Conservation (phyloP, 2,329 filamentous ascomycete genomes). For the Colletotrichum plurivorum region DNA sequence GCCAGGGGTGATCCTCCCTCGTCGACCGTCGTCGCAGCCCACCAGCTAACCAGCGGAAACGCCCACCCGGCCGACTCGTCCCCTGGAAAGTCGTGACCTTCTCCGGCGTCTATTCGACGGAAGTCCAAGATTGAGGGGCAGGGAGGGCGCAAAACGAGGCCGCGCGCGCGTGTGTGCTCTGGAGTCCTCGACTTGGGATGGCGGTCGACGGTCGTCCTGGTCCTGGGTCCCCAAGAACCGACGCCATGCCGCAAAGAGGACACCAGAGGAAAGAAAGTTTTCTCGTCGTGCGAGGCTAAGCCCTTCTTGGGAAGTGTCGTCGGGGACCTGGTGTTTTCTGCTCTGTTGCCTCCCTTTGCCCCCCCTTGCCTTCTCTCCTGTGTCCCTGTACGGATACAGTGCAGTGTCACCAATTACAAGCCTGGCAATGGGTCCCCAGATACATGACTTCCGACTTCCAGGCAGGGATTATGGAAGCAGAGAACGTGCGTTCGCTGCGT, state of each 20-base stretch:
- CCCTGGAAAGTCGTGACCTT: slow-evolving; percentile 5
- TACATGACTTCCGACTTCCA: slow-evolving; percentile 26
- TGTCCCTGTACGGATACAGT: not conserved
- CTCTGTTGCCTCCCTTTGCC: slow-evolving; percentile 7
- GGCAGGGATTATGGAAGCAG: slow-evolving; percentile 36
- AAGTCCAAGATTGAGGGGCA: not conserved
- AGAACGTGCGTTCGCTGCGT: slow-evolving; percentile 27
- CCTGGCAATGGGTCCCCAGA: slow-evolving; percentile 2
- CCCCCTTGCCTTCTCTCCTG: not conserved
- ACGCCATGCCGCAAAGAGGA: slow-evolving; percentile 18
- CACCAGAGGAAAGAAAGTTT: slow-evolving; percentile 32
- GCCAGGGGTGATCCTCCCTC: slow-evolving; percentile 27
- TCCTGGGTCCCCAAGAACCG: slow-evolving; percentile 5
- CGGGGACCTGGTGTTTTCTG: slow-evolving; percentile 8
- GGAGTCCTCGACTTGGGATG: not conserved
- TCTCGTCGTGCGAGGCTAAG: slow-evolving; percentile 19
- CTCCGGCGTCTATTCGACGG: slow-evolving; percentile 12
- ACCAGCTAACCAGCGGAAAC: slow-evolving; percentile 15
- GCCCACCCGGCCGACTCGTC: slow-evolving; percentile 11
- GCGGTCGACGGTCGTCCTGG: not conserved
- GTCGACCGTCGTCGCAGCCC: slow-evolving; percentile 11
- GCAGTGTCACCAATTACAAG: slow-evolving; percentile 17
- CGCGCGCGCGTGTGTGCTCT: slow-evolving; percentile 10
- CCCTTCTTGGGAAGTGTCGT: slow-evolving; percentile 16
- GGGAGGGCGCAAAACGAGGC: not conserved